Evolutionary conservation across 495 filamentous ascomycete species (phyloP).

Genomic region (Usnea hakonensis): DNA sequence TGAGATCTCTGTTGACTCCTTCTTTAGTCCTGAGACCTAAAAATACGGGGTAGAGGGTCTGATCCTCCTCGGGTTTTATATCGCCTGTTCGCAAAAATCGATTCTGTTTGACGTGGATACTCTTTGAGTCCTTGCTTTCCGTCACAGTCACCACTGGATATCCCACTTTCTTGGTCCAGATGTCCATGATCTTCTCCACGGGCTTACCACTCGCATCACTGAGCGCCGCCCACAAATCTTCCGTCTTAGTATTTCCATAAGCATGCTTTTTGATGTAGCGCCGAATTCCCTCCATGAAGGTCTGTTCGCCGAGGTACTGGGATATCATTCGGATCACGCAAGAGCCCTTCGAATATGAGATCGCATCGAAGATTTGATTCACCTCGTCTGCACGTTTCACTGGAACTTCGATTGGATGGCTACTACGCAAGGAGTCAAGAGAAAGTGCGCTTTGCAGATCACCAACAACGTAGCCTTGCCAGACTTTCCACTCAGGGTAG

Average conservation of each 20-base stretch:
- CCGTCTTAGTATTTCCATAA: constrained; percentile 66
- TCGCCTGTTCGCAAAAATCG: constrained; percentile 61
- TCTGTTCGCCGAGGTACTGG: constrained; percentile 85
- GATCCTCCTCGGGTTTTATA: constrained; percentile 60
- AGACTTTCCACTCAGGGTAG: constrained; percentile 99
- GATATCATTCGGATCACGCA: constrained; percentile 97
- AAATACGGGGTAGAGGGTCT: constrained; percentile 60
- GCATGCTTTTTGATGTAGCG: constrained; percentile 92
- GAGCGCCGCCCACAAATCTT: constrained; percentile 85
- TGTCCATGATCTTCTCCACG: constrained; percentile 64
- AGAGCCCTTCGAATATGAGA: constrained; percentile 95
- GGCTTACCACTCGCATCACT: constrained; percentile 86
- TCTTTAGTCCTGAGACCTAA: constrained; percentile 52
- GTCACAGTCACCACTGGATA: constrained; percentile 58
- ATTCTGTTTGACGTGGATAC: constrained; percentile 54
- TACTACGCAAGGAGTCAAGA: constrained; percentile 85
- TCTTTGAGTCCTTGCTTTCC: constrained; percentile 41
- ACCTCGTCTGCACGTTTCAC: constrained; percentile 93
- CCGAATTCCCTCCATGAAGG: constrained; percentile 87
- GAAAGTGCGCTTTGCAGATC: constrained; percentile 80
- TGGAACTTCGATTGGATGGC: constrained; percentile 94
- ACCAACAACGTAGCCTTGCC: constrained; percentile 88
- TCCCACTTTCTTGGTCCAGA: constrained; percentile 63
- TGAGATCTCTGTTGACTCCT: constrained; percentile 49
- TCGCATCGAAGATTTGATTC: constrained; percentile 98